Percentiles rank a stretch among this genome's conserved stretches.
phyloP scores from a whole-genome alignment of 768 basidiomycete species.

The Kwoniella sp. region DNA sequence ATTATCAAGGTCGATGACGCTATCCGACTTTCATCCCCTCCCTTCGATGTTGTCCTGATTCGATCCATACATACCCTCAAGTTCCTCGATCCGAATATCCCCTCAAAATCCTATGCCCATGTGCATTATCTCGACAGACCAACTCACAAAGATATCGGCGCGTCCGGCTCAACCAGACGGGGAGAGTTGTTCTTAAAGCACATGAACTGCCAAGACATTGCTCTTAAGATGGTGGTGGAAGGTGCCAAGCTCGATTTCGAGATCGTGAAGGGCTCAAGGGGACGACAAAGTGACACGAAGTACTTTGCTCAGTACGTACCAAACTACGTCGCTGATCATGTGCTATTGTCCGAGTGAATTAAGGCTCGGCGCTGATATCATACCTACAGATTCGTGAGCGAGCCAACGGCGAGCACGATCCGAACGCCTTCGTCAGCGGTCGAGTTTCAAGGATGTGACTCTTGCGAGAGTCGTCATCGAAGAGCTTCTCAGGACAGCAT shows the following conservation, averaged over 20 bases:
- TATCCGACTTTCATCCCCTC: not conserved
- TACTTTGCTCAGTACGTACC: conserved; percentile 17
- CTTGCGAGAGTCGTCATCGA: conserved; percentile 5
- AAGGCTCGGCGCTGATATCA: not conserved
- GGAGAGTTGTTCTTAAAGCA: conserved; percentile 27
- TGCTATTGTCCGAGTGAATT: too few species aligned
- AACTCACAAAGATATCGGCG: not conserved
- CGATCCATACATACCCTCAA: conserved; percentile 14
- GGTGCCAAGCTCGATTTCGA: conserved; percentile 16
- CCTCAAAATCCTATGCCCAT: conserved; percentile 8
- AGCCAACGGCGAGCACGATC: conserved; percentile 3
- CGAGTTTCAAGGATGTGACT: conserved; percentile 16
- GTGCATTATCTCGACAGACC: conserved; percentile 18
- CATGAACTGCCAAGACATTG: conserved; percentile 25
- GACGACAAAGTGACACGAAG: not conserved
- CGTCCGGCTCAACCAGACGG: not conserved
- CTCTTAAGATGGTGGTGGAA: not conserved
- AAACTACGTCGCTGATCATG: not conserved
- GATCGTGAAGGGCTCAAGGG: not conserved
- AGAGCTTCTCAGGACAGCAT: conserved; percentile 4
- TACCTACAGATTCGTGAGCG: conserved; percentile 6
- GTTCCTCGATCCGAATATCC: not conserved
- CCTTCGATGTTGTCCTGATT: conserved; percentile 5
- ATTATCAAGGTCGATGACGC: conserved; percentile 9
- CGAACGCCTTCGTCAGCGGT: not conserved